Conservation (phyloP, 2,329 filamentous ascomycete species). For the Cercospora citrullina region DNA sequence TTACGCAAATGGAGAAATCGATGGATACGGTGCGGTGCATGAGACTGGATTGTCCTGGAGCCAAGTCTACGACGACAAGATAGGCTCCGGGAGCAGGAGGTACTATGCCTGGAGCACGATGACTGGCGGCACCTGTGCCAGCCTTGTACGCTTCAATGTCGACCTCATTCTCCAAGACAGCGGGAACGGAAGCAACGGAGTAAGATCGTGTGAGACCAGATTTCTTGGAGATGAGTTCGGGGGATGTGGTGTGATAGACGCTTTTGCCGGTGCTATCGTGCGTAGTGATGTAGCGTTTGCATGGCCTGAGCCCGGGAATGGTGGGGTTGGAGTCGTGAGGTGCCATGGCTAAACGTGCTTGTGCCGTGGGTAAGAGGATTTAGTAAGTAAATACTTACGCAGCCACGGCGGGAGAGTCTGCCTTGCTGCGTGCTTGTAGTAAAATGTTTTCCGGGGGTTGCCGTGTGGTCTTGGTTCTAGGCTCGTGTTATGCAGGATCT, state of each 20-base stretch:
- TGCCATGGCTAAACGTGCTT: neutral
- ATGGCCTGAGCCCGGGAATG: conserved; percentile 19
- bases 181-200: conserved; percentile 25
- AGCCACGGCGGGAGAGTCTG: neutral
- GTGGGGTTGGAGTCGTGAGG: conserved; percentile 1
- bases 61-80: conserved; percentile 27
- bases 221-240: conserved; percentile 19
- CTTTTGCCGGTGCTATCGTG: conserved; percentile 27
- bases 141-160: conserved; percentile 28
- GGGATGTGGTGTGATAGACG: conserved; percentile 26
- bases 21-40: conserved; percentile 31
- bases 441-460: neutral
- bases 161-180: conserved; percentile 21
- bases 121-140: conserved; percentile 22
- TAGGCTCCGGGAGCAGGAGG: conserved; percentile 23
- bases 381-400: neutral
- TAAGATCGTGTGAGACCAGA: conserved; percentile 26
- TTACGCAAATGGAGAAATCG: conserved; percentile 26
- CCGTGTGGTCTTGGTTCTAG: neutral
- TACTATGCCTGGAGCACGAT: conserved; percentile 21
- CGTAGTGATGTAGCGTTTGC: conserved; percentile 31
- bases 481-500: neutral
- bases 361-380: neutral
- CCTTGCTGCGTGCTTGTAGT: neutral
- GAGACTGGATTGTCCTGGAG: conserved; percentile 23